phyloP scores from a whole-genome alignment of 257 asterid genomes.

The Craterostigma plantagineum region DNA sequence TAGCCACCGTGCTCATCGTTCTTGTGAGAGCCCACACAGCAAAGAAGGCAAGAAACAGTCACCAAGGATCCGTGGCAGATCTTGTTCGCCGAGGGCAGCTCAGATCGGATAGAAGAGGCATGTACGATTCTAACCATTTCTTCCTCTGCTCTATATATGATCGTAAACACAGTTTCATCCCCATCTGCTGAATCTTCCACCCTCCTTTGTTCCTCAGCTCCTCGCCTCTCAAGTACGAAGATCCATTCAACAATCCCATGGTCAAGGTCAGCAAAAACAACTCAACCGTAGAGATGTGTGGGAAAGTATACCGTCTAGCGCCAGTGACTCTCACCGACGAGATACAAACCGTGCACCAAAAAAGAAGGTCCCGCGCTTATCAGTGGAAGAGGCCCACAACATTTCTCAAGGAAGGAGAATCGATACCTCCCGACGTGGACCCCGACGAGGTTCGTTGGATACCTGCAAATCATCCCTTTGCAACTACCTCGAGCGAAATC shows the following conservation, averaged over 20 bases:
- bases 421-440: constrained; percentile 91
- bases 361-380: constrained; percentile 92
- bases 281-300: constrained; percentile 90
- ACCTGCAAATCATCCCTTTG: constrained; percentile 98
- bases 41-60: constrained; percentile 29
- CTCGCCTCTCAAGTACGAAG: constrained; percentile 80
- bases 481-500: constrained; percentile 86
- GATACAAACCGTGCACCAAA: constrained; percentile 62
- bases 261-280: constrained; percentile 72
- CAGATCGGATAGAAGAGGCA: constrained; percentile 99
- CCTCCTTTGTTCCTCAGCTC: constrained; percentile 16
- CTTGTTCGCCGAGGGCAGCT: constrained; percentile 94
- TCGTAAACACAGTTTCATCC: background rate
- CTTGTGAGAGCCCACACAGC: constrained; percentile 28
- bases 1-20: constrained; percentile 36
- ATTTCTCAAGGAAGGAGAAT: constrained; percentile 89
- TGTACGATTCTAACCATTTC: constrained; percentile 50
- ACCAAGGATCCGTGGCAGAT: constrained; percentile 83
- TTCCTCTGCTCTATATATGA: constrained; percentile 6
- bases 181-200: background rate
- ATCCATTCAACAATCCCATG: constrained; percentile 95
- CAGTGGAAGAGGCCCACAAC: constrained; percentile 98
- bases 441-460: constrained; percentile 98
- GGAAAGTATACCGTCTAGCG: constrained; percentile 81
- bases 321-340: constrained; percentile 88